phyloP scores from a whole-genome alignment of 176 grass and related monocot genomes.

The Puccinellia tenuiflora region DNA sequence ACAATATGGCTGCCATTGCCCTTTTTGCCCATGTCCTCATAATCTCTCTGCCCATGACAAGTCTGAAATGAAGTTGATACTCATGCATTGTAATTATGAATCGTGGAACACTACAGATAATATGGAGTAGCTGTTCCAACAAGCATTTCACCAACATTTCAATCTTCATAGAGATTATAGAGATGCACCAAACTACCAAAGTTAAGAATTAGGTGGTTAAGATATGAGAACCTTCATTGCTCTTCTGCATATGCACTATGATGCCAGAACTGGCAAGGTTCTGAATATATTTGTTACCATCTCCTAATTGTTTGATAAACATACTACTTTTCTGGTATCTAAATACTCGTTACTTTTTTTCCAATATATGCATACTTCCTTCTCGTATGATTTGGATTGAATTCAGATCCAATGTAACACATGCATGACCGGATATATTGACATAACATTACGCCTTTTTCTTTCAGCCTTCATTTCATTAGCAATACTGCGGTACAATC shows the following conservation, averaged over 20 bases:
- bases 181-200: too few relatives aligned
- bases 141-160: background rate
- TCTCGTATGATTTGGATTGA: background rate
- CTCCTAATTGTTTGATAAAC: background rate
- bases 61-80: too few relatives aligned
- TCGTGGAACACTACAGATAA: background rate
- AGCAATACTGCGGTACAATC: constrained; percentile 61
- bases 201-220: background rate
- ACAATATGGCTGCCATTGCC: background rate
- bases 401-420: background rate
- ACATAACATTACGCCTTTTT: background rate
- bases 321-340: background rate
- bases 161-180: too few relatives aligned
- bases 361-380: too few relatives aligned
- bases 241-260: background rate
- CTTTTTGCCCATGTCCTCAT: background rate
- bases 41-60: too few relatives aligned
- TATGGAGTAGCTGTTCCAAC: background rate
- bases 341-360: background rate
- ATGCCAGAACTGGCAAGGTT: background rate
- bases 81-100: background rate
- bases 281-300: background rate
- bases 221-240: background rate
- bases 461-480: constrained; percentile 70
- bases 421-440: background rate